Base-by-base conservation (phyloP, 2,329 filamentous ascomycete genomes). In the Gaeumannomyces sp. region DNA sequence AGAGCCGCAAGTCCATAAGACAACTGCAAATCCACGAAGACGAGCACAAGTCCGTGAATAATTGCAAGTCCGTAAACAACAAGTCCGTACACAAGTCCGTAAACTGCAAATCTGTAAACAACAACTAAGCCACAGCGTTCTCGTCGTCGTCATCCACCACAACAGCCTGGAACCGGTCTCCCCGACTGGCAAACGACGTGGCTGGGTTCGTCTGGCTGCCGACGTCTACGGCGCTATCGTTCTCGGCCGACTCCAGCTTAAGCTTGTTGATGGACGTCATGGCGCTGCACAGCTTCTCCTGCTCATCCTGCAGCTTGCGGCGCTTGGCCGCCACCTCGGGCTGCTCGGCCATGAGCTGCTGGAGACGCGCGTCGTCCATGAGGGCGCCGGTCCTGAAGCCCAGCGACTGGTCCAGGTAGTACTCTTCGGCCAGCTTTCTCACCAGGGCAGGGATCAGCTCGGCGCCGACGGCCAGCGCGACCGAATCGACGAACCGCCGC, bases 401-500 rank as follows among this genome's bases (percentile, higher is more conserved):
- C 0, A 85, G 75, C 68, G 78, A 73, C 22, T 73, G 71, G 38
- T 82, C 78, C 1, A 85, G 73, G 58, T 81, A 78, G 10, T 75
- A 69, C 2, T 70, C 66, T 11, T 27, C 22, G 28, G 60, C 58
- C 28, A 64, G 11, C 19, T 59, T 6, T 4, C 67, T 66, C 11
- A 77, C 74, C 8, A 84, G 76, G 3, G 75, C 72, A 0, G 82
- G 81, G 7, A 85, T 76, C 71, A 83, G 77, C 4, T 80, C 79
- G 13, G 80, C 81, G 14, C 80, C 77, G 64, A 84, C 73, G 61
- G 80, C 76, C 29, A 84, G 77, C 1, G 79, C 75, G 8, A 80
- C 76, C 2, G 76, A 73, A 64, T 93, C 89, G 0, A 86, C 80
- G 69, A 92, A 89, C 1, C 89, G 83, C 45, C 81, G 76, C 0